Base-by-base conservation (phyloP, 768 basidiomycete species). In the Tricholoma sp. region DNA sequence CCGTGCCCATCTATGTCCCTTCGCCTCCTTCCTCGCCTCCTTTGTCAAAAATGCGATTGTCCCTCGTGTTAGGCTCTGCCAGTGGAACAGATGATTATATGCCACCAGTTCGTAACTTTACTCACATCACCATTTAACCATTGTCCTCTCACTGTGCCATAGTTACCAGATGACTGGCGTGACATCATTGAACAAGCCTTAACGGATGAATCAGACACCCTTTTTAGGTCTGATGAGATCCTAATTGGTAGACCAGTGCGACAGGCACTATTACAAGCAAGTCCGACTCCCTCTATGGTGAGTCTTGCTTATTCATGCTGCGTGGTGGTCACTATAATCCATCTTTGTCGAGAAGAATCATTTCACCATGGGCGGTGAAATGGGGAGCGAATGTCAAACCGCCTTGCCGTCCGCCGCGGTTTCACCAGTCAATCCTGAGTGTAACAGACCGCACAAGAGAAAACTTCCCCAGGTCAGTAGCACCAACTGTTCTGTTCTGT, bases 1-100 rank as follows among this genome's bases (percentile, higher is more conserved):
- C 88, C 32, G 86, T 81, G 39, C 88, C 88, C 3, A 70, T 71
- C 52, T 88, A 82, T 69, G 75, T 86, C 44, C 86, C 86, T 33
- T 85, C 86, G 11, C 82, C 86, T 5, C 80, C 83, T 49, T 70
- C 78, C 1, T 76, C 76, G 5, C 77, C 77, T 12, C 67, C 64
- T 13, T 13, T 57, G 55, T 37, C 57, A 11, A 37, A 56, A 42
- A 51, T 51, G 12, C 52, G 55, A 24, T 52, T 59, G 53, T 48
- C 57, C 34, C 57, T 57, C 42, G 52, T 52, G n/a, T 50, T 57
- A 47, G 32, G 53, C 34, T 33, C 55, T 45, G 24, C 24, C 24
- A 24, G 24, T 24, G 57, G 28, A 24, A 31, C 49, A 17, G 55
- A 57, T 17, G n/a, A 45, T 33, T 37, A 37, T 18, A 33, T 48